Conservation (phyloP, 2,329 filamentous ascomycete species). For the Trichoderma aggressivum region DNA sequence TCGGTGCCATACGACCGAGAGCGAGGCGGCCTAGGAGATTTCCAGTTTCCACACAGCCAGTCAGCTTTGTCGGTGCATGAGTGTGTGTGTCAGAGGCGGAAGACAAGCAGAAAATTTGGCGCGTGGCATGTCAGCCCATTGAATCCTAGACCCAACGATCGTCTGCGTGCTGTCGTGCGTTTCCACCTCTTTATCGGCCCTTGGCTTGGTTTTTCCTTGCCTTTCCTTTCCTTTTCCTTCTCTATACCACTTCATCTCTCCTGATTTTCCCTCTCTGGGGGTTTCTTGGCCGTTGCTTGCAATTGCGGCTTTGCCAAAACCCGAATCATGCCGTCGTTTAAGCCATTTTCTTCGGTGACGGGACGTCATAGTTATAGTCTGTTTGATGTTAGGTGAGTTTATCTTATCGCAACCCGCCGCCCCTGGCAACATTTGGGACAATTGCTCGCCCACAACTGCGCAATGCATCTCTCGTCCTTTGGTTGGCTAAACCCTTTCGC, state of each 20-base stretch:
- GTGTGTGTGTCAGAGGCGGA: slow-evolving; percentile 6
- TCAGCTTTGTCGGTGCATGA: not conserved
- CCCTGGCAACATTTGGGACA: not conserved
- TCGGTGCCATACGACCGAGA: slow-evolving; percentile 11
- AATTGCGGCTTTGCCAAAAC: slow-evolving; percentile 14
- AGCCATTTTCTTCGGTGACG: slow-evolving; percentile 52
- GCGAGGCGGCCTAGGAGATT: not conserved
- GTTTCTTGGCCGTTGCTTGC: not conserved
- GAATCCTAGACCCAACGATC: slow-evolving; percentile 12
- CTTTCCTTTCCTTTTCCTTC: not conserved
- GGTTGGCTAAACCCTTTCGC: not conserved
- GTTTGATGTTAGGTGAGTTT: slow-evolving; percentile 56
- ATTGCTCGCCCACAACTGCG: not conserved
- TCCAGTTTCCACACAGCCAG: not conserved
- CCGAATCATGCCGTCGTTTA: slow-evolving; percentile 51
- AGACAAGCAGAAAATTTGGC: not conserved
- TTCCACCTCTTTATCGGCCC: not conserved
- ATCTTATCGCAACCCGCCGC: not conserved
- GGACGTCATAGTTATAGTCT: slow-evolving; percentile 51
- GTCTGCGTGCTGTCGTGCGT: not conserved
- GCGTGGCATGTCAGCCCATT: slow-evolving; percentile 15
- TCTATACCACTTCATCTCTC: not conserved
- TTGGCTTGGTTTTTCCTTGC: not conserved
- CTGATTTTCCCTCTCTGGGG: not conserved
- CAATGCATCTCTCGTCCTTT: not conserved